Conservation (phyloP, 371 early-diverging fungal species). For the Mucor indicus region DNA sequence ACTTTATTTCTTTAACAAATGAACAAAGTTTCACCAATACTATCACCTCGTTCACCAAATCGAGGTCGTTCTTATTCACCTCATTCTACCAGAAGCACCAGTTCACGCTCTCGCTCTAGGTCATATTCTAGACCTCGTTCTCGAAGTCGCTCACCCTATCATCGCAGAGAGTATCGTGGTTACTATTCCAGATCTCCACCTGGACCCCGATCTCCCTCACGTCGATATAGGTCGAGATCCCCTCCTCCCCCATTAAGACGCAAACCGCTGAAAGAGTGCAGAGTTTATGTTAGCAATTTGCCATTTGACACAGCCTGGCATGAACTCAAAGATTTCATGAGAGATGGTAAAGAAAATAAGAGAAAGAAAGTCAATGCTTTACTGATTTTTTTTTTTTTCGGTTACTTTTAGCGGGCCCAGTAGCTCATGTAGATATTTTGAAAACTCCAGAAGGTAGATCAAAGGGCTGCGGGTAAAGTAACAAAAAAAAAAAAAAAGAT, state of each 20-base stretch:
- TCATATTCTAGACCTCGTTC: conserved; percentile 8
- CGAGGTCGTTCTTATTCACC: conserved; percentile 20
- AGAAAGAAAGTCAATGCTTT: too few relatives aligned
- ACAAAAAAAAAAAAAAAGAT: neutral
- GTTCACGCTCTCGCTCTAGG: conserved; percentile 13
- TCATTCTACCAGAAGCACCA: conserved; percentile 15
- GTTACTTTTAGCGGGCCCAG: conserved; percentile 56
- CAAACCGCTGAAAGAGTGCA: conserved; percentile 8
- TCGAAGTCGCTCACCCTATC: conserved; percentile 19
- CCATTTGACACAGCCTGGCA: conserved; percentile 60
- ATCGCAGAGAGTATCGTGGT: too few relatives aligned
- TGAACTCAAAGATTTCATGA: conserved; percentile 78
- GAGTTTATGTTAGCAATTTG: conserved; percentile 65
- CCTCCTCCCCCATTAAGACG: conserved; percentile 11
- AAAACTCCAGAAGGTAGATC: conserved; percentile 58
- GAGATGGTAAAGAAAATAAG: conserved; percentile 52
- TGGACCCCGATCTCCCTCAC: conserved; percentile 8
- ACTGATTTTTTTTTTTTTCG: too few relatives aligned
- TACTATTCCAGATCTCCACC: conserved; percentile 8
- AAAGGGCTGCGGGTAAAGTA: conserved; percentile 55
- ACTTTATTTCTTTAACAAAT: too few relatives aligned
- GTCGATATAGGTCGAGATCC: conserved; percentile 20
- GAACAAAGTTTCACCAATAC: too few relatives aligned
- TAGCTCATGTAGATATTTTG: conserved; percentile 69
- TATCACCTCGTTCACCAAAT: too few relatives aligned